A percentile compares a stretch with the other conserved stretches of the same genome.
These are phyloP conservation scores for Leersia perrieri DNA, from an alignment of 176 grass and related monocot species.

Conservation along the genomic window DNA sequence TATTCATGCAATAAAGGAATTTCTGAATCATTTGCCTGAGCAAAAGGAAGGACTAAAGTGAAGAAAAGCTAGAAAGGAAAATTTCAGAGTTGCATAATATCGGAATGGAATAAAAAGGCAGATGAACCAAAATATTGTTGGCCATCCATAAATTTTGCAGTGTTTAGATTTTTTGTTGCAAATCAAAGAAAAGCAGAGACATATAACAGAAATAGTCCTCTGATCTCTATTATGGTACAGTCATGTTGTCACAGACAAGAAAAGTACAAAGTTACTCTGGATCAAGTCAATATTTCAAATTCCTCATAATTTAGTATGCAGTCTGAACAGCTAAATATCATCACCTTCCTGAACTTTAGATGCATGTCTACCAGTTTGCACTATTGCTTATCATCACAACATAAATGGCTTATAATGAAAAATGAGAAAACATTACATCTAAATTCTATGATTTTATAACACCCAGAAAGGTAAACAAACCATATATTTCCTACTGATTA, in stretches of 20 bases:
- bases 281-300: not conserved
- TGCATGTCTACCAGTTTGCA: not conserved
- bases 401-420: not conserved
- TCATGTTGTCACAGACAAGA: too few species aligned
- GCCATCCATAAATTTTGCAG: not conserved
- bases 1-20: conserved; percentile 92
- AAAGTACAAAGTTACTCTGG: not conserved
- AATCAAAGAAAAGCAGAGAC: not conserved
- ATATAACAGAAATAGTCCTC: not conserved
- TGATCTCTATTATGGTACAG: not conserved
- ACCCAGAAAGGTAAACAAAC: not conserved
- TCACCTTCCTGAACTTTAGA: not conserved
- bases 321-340: not conserved
- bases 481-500: not conserved
- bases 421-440: not conserved
- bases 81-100: not conserved
- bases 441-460: not conserved
- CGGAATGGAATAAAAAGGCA: not conserved
- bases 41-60: conserved; percentile 14
- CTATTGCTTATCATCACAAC: not conserved
- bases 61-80: conserved; percentile 12
- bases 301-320: not conserved
- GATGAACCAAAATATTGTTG: not conserved
- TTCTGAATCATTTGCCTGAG: conserved; percentile 87
- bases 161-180: not conserved